A percentile compares a stretch with the other conserved stretches of the same genome.
Evolutionary conservation across 176 grass and related monocot species (phyloP).

Genomic region (Aegilops longissima): DNA sequence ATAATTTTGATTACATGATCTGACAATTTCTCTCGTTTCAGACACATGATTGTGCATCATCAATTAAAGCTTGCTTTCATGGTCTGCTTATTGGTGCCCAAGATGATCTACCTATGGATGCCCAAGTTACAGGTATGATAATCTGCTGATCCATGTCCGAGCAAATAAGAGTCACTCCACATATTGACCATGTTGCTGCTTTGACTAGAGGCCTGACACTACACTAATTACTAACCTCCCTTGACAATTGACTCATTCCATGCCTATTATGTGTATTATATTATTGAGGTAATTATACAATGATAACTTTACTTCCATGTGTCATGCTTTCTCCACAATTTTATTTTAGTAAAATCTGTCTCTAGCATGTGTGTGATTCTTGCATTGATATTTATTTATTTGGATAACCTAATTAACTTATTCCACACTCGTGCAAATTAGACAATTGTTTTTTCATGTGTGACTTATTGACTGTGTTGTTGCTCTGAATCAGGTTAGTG

Average conservation of each 20-base stretch:
- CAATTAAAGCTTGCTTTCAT: too few relatives aligned
- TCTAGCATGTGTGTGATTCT: not conserved
- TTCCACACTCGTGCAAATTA: too few relatives aligned
- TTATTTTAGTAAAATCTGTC: not conserved
- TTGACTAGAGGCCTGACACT: not conserved
- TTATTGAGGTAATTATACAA: not conserved
- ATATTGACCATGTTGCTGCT: not conserved
- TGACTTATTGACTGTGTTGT: not conserved
- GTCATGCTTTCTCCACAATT: not conserved
- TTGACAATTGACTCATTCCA: too few relatives aligned
- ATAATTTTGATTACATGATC: too few relatives aligned
- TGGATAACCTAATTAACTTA: too few relatives aligned
- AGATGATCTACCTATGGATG: not conserved
- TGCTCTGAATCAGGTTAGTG: not conserved
- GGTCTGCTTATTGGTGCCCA: constrained; percentile 1
- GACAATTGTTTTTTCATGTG: not conserved
- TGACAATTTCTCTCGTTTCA: too few relatives aligned
- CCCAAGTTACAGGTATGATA: not conserved
- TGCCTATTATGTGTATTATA: too few relatives aligned
- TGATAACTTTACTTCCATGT: not conserved
- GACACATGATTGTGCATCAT: too few relatives aligned
- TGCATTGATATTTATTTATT: too few relatives aligned
- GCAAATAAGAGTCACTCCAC: not conserved
- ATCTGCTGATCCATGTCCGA: not conserved
- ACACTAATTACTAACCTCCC: not conserved